Conservation (phyloP, 208 protist species). For the Acanthamoeba divionensis region DNA sequence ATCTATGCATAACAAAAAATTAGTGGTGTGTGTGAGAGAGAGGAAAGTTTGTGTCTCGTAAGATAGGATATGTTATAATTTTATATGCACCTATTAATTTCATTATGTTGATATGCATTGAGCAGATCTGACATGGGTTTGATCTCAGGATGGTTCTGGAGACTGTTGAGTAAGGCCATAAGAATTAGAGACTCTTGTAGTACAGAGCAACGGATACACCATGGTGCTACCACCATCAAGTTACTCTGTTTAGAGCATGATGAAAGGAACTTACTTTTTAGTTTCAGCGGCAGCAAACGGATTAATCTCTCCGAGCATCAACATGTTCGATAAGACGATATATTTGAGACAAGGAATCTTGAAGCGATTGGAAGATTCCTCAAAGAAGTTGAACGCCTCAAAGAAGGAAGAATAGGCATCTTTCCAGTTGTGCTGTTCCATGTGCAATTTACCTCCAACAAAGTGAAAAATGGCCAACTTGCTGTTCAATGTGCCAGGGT, state of each 20-base stretch:
- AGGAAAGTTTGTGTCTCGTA: too few relatives aligned
- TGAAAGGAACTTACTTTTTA: slow-evolving; percentile 77
- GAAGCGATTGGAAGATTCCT: slow-evolving; percentile 86
- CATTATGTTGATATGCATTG: slow-evolving; percentile 63
- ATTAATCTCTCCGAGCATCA: slow-evolving; percentile 84
- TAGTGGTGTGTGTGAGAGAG: too few relatives aligned
- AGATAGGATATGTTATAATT: not conserved
- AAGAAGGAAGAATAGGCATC: slow-evolving; percentile 91
- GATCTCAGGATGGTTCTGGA: slow-evolving; percentile 88
- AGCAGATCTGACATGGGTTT: slow-evolving; percentile 89
- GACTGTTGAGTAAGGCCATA: not conserved
- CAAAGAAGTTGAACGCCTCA: slow-evolving; percentile 88
- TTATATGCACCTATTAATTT: slow-evolving; percentile 57
- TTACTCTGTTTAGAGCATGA: not conserved
- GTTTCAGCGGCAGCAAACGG: slow-evolving; percentile 90
- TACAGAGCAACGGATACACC: not conserved
- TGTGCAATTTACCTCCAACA: slow-evolving; percentile 85
- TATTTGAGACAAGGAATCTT: slow-evolving; percentile 90
- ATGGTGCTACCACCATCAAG: not conserved
- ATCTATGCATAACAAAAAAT: too few relatives aligned
- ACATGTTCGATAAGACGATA: slow-evolving; percentile 90
- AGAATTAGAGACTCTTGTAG: not conserved
- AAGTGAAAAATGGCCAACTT: slow-evolving; percentile 91
- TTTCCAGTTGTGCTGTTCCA: slow-evolving; percentile 83
- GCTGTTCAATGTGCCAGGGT: slow-evolving; percentile 76